These are phyloP conservation scores for Paraphaeosphaeria sporulosa DNA, from an alignment of 2,329 filamentous ascomycete species.

Conservation along the genomic window DNA sequence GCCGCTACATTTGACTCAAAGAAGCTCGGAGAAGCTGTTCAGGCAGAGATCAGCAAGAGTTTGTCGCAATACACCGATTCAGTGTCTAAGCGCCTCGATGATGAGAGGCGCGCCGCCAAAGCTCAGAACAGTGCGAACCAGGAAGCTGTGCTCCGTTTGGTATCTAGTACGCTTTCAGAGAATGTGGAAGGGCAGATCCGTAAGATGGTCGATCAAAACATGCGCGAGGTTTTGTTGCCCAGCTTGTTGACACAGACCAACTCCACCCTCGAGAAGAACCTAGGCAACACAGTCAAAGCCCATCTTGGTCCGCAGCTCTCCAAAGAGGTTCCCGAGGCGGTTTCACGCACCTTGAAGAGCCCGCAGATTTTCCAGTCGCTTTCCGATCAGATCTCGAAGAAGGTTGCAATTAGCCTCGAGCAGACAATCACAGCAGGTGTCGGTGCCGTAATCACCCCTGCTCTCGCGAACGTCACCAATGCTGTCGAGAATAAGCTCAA, in stretches of 20 bases:
- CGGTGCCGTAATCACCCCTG: slow-evolving; percentile 64
- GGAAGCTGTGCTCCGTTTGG: slow-evolving; percentile 71
- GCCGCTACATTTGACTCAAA: slow-evolving; percentile 57
- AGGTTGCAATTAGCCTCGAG: slow-evolving; percentile 73
- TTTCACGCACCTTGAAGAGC: slow-evolving; percentile 74
- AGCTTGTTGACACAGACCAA: slow-evolving; percentile 71
- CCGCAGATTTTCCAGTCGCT: slow-evolving; percentile 76
- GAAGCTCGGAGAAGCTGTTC: slow-evolving; percentile 59
- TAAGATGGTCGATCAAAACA: slow-evolving; percentile 77
- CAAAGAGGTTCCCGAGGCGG: slow-evolving; percentile 74
- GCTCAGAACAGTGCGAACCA: slow-evolving; percentile 70
- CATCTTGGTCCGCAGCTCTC: slow-evolving; percentile 72
- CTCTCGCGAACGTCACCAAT: slow-evolving; percentile 71
- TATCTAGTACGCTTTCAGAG: slow-evolving; percentile 72
- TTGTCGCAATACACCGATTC: slow-evolving; percentile 59
- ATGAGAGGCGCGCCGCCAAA: slow-evolving; percentile 72
- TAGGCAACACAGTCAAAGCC: slow-evolving; percentile 72
- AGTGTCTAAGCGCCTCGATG: slow-evolving; percentile 68
- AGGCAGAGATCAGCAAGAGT: slow-evolving; percentile 56
- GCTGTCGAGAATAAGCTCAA: slow-evolving; percentile 71
- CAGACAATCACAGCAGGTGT: slow-evolving; percentile 67
- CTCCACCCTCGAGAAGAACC: slow-evolving; percentile 73
- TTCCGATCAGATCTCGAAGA: slow-evolving; percentile 73
- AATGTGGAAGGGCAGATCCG: slow-evolving; percentile 79
- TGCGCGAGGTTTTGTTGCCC: slow-evolving; percentile 79